Evolutionary conservation across 2,329 filamentous ascomycete genomes (phyloP), one percentile per base, ranked within the genome.

Genomic region (Trichoderma afroharzianum): DNA sequence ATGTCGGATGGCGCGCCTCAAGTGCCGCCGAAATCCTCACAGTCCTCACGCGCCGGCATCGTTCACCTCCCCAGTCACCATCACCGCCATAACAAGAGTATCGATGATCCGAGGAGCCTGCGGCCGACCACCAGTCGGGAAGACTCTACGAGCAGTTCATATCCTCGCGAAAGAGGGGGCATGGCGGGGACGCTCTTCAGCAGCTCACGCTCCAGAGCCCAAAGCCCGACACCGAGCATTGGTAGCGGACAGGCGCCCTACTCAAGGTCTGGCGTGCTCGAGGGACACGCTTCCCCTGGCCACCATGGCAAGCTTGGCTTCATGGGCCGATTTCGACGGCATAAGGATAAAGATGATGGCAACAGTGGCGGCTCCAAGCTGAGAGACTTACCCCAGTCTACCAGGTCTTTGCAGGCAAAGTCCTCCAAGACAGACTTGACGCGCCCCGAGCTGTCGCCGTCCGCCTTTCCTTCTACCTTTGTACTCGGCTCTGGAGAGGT

Each of bases 181-280:
- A 82, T 81, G 64, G 84, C 84, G 33, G 77, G 78, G 33, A 78
- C 80, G 55, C 83, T 86, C 85, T 79, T 87, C 83, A 75, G 79
- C 75, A 80, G 83, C 62, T 68, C 64, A 26, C 82, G 82, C 73
- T 85, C 86, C 26, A 91, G 94, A 74, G 90, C 93, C 14, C 88
- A 92, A 73, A 97, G 95, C 80, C 94, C 95, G 30, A 93, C 93
- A 0, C 92, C 94, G 8, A 96, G 93, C 80, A 85, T 88, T 55
- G 88, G 88, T 75, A 93, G 91, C 77, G 86, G 84, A 26, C 78
- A 80, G 83, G 75, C 77, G 32, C 82, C 81, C 66, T 81, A 88
- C 81, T 79, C 85, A 79, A 85, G 84, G 77, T 78, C 86, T 81
- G 77, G 83, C 75, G 79, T 85, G 76, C 74, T 80, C 26, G 87